Percentiles rank a stretch among this genome's conserved stretches.
Conservation (phyloP, 176 grass and related monocot species). For the Oryza glaberrima region DNA sequence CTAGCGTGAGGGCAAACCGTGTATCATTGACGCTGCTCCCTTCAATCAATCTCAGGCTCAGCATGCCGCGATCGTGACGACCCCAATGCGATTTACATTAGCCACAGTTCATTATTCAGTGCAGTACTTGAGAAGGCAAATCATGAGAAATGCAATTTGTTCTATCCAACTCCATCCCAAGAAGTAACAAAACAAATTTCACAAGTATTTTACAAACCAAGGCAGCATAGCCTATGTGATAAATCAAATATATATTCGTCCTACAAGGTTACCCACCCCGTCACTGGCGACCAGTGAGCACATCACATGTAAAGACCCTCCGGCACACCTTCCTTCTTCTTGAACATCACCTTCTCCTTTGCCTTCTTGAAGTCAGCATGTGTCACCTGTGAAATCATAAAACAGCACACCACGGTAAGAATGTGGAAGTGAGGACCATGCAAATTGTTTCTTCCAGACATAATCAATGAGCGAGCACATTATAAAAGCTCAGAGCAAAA, state of each 20-base stretch:
- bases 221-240: slow-evolving; percentile 22
- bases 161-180: neutral
- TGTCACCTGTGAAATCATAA: slow-evolving; percentile 58
- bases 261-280: neutral
- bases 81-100: neutral
- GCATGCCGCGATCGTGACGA: neutral
- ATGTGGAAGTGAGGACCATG: neutral
- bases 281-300: neutral
- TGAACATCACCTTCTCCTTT: slow-evolving; percentile 99
- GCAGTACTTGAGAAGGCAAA: neutral
- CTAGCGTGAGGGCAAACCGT: neutral
- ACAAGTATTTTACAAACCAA: slow-evolving; percentile 20
- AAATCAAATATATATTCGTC: slow-evolving; percentile 8
- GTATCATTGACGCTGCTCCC: too few relatives aligned
- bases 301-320: slow-evolving; percentile 96
- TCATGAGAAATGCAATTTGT: slow-evolving; percentile 11
- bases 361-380: slow-evolving; percentile 93
- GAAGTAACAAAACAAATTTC: slow-evolving; percentile 3
- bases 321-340: slow-evolving; percentile 99
- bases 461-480: neutral
- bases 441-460: neutral
- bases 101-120: neutral
- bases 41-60: neutral
- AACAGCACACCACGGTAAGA: slow-evolving; percentile 7
- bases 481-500: neutral